Percentiles rank a stretch among this genome's conserved stretches.
phyloP scores from a whole-genome alignment of 139 green algal species.

The Coelastrella sp. region DNA sequence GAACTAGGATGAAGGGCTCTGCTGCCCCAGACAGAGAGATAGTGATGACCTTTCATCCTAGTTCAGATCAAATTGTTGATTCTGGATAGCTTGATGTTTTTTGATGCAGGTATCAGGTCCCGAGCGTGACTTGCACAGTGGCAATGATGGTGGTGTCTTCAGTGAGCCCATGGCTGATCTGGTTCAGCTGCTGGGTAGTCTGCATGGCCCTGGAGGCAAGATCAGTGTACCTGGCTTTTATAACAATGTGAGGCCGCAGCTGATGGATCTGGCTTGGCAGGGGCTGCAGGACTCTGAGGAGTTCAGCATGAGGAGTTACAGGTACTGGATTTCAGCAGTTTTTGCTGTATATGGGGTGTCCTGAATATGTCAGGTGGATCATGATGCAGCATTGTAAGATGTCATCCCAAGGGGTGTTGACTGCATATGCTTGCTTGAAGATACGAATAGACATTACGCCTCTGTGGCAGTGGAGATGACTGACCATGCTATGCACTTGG shows the following conservation, averaged over 20 bases:
- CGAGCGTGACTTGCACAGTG: slow-evolving; percentile 90
- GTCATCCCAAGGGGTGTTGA: no score
- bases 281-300: slow-evolving; percentile 68
- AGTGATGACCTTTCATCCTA: no score
- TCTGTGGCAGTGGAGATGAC: no score
- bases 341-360: neutral
- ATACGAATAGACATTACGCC: no score
- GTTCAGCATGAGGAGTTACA: slow-evolving; percentile 75
- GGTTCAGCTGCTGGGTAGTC: slow-evolving; percentile 58
- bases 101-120: slow-evolving; percentile 75
- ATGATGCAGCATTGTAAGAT: no score
- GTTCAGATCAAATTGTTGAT: no score
- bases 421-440: no score
- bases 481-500: no score
- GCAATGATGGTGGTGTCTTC: slow-evolving; percentile 96
- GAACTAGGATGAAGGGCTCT: no score
- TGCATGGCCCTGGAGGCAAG: slow-evolving; percentile 31
- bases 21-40: no score
- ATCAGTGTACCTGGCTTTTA: slow-evolving; percentile 86
- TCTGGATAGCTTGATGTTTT: neutral
- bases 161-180: slow-evolving; percentile 94
- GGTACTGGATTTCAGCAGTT: neutral
- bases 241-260: slow-evolving; percentile 75
- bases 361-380: neutral
- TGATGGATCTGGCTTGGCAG: slow-evolving; percentile 76